phyloP scores from a whole-genome alignment of 2,329 filamentous ascomycete species.

The Huntiella bhutanensis region DNA sequence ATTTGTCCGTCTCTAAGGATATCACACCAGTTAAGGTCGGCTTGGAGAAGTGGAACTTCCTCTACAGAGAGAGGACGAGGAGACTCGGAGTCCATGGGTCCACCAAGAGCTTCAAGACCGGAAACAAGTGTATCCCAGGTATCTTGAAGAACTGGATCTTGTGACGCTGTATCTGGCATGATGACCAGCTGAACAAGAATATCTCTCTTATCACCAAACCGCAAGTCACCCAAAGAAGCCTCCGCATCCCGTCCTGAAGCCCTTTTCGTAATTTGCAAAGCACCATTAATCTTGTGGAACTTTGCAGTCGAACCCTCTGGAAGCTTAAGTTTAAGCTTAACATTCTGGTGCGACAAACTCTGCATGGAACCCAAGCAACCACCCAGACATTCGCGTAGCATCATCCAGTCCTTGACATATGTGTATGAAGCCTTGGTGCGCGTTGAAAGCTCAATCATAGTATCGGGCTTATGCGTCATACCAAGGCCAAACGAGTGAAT shows the following conservation, averaged over 20 bases:
- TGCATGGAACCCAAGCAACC: slow-evolving; percentile 85
- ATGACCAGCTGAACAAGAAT: slow-evolving; percentile 90
- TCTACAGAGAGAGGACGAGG: slow-evolving; percentile 72
- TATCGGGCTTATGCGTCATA: slow-evolving; percentile 94
- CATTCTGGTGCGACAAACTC: slow-evolving; percentile 92
- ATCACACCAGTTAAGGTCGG: slow-evolving; percentile 83
- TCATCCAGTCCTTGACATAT: slow-evolving; percentile 99
- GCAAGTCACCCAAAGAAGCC: slow-evolving; percentile 73
- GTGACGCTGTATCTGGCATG: slow-evolving; percentile 60
- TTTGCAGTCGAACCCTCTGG: slow-evolving; percentile 94
- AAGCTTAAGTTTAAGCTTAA: slow-evolving; percentile 81
- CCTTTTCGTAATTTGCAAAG: slow-evolving; percentile 87
- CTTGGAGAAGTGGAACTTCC: slow-evolving; percentile 86
- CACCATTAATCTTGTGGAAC: slow-evolving; percentile 96
- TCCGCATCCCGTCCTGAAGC: slow-evolving; percentile 89
- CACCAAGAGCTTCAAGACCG: slow-evolving; percentile 79
- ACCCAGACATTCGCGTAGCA: slow-evolving; percentile 88
- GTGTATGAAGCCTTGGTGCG: slow-evolving; percentile 93
- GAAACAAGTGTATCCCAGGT: slow-evolving; percentile 96
- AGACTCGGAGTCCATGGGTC: slow-evolving; percentile 69
- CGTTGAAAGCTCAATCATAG: slow-evolving; percentile 92
- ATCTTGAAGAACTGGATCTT: slow-evolving; percentile 77
- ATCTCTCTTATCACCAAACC: slow-evolving; percentile 88
- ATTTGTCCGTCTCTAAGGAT: slow-evolving; percentile 75
- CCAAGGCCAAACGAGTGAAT: slow-evolving; percentile 95